Evolutionary conservation across 768 basidiomycete genomes (phyloP), one percentile per base, ranked within the genome.

Genomic region (Mycena rebaudengoi): DNA sequence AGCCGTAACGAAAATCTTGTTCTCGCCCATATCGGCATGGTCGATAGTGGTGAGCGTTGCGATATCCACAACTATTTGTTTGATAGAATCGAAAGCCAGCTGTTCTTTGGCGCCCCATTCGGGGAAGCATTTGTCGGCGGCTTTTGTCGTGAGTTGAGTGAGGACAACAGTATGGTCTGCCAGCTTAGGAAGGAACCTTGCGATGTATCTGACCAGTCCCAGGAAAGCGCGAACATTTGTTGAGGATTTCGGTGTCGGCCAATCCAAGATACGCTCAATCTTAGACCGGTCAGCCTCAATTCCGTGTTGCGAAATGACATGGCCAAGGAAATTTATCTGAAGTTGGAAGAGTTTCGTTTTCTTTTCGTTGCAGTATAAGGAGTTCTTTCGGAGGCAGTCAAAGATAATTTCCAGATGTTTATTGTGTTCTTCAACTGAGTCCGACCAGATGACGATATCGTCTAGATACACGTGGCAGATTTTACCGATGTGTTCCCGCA

Each of bases 221-320:
- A 82, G 58, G 50, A 80, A 81, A 0, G 71, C 67, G 0, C 71
- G 70, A 0, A 80, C 74, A 40, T 79, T 71, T 2, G 66, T 72
- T 0, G 74, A 68, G 0, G 63, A 69, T 2, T 26, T 65, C 0
- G 78, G 79, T 0, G 18, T 52, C 1, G 76, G 76, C 80, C 80
- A 80, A 26, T 72, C 58, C 0, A 65, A 25, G 6, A 80, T 68
- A 0, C 67, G 39, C 1, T 77, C 72, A 7, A 69, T 50, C 60
- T 80, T 81, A 2, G 25, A 49, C 3, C 40, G 35, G 67, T 70
- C 60, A 0, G 73, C 52, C 28, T 73, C 66, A 6, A 79, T 70
- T 0, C 76, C 75, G 13, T 43, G 44, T 0, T 21, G 16, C 0
- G 75, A 74, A 25, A 79, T 73, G 52, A 53, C 50, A 49, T 78